Conservation (phyloP, 192 early-diverging fungal genomes). For the Umbelopsis ramanniana region DNA sequence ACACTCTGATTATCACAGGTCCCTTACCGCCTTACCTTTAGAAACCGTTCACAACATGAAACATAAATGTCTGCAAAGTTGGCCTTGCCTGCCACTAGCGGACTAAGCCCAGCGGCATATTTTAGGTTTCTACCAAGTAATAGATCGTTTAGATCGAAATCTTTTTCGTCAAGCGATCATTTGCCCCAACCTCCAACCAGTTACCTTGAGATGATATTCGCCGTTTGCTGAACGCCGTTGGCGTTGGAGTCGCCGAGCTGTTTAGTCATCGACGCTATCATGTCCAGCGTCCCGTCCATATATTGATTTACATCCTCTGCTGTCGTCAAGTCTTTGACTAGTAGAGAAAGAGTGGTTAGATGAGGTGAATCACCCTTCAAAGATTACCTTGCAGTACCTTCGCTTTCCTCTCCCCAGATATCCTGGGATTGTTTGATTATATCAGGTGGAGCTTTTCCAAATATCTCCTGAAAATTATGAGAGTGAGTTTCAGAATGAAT, state of each 20-base stretch:
- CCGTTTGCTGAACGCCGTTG: not conserved
- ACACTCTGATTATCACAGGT: too few relatives aligned
- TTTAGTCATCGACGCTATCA: slow-evolving; percentile 5
- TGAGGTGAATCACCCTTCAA: not conserved
- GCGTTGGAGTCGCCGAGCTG: not conserved
- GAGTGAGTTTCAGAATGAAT: not conserved
- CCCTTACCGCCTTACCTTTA: slow-evolving; percentile 30
- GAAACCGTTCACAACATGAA: slow-evolving; percentile 47
- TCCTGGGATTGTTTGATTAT: not conserved
- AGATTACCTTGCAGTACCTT: not conserved
- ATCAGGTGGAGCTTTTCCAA: not conserved
- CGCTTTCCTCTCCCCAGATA: not conserved
- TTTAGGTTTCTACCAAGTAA: slow-evolving; percentile 41
- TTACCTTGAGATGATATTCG: not conserved
- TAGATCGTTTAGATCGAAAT: not conserved
- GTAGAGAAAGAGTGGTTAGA: not conserved
- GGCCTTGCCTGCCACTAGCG: slow-evolving; percentile 44
- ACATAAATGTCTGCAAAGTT: slow-evolving; percentile 56
- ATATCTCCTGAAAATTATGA: not conserved
- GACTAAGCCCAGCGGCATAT: slow-evolving; percentile 46
- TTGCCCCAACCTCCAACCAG: not conserved
- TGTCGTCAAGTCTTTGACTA: not conserved
- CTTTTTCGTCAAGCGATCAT: not conserved
- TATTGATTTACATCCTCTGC: slow-evolving; percentile 33
- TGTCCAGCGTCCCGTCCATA: slow-evolving; percentile 28